Conservation (phyloP, 2,329 filamentous ascomycete genomes). For the Catunica adiposa region DNA sequence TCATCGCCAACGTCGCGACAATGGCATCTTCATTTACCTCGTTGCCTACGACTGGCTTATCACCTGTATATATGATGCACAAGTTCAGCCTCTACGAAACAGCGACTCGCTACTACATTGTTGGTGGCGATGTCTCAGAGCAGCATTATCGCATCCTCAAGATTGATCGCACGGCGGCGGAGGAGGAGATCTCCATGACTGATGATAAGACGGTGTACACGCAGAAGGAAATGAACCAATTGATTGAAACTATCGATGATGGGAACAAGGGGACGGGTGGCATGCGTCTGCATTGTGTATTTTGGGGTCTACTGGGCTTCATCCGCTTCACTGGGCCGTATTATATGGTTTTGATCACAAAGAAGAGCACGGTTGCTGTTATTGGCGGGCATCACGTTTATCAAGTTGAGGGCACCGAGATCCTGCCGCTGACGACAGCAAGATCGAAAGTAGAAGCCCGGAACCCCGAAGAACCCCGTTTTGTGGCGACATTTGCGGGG, state of each 20-base stretch:
- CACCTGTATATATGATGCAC: slow-evolving; percentile 39
- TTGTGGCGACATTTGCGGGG: slow-evolving; percentile 75
- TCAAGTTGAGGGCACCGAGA: slow-evolving; percentile 82
- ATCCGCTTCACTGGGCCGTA: slow-evolving; percentile 90
- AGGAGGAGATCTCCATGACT: slow-evolving; percentile 61
- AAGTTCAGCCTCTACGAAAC: slow-evolving; percentile 98
- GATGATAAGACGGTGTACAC: slow-evolving; percentile 94
- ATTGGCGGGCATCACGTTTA: slow-evolving; percentile 92
- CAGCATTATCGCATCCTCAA: slow-evolving; percentile 81
- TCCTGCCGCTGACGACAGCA: slow-evolving; percentile 69
- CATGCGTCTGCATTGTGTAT: slow-evolving; percentile 73
- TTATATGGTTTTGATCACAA: slow-evolving; percentile 94
- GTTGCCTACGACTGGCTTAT: too few relatives aligned
- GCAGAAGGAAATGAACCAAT: slow-evolving; percentile 77
- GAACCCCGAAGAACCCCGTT: slow-evolving; percentile 78
- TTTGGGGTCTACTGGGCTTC: slow-evolving; percentile 89
- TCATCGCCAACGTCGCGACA: too few relatives aligned
- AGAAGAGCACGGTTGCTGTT: slow-evolving; percentile 90
- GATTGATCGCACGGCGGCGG: slow-evolving; percentile 73
- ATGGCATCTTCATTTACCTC: too few relatives aligned
- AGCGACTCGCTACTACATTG: slow-evolving; percentile 79
- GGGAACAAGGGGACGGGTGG: slow-evolving; percentile 85
- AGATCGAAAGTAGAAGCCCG: slow-evolving; percentile 59
- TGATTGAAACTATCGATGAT: slow-evolving; percentile 89
- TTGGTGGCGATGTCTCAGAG: slow-evolving; percentile 82